Conservation (phyloP, 1,284 basidiomycete species). For the Salmacisia buchloeana region DNA sequence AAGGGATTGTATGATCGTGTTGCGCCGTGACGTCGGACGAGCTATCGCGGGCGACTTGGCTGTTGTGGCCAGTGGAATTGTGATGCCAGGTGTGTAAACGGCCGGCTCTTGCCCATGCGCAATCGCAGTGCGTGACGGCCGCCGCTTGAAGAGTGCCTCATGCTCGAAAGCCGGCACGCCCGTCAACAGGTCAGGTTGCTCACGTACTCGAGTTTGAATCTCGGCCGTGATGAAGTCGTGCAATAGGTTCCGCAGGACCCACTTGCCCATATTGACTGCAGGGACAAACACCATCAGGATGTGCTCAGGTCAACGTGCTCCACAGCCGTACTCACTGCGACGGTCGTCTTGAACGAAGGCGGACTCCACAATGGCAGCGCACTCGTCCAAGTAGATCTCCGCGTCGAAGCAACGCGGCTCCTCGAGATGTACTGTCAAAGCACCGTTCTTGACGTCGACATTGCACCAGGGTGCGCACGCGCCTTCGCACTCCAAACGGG, state of each 20-base stretch:
- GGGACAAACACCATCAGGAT: background rate
- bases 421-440: conserved; percentile 78
- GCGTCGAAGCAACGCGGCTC: conserved; percentile 80
- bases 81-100: conserved; percentile 12
- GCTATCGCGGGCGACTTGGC: conserved; percentile 24
- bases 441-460: conserved; percentile 82
- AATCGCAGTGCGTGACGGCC: background rate
- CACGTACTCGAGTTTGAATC: background rate
- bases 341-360: conserved; percentile 64
- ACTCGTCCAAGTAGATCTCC: conserved; percentile 88
- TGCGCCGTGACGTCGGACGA: conserved; percentile 27
- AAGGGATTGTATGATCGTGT: background rate
- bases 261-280: conserved; percentile 38
- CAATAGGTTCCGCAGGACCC: conserved; percentile 48
- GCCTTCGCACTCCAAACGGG: conserved; percentile 85
- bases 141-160: background rate
- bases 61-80: conserved; percentile 49
- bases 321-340: conserved; percentile 15
- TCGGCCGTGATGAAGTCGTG: conserved; percentile 40
- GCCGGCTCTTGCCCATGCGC: conserved; percentile 5
- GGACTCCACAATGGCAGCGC: conserved; percentile 48
- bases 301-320: background rate
- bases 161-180: conserved; percentile 3
- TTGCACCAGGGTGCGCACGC: conserved; percentile 77
- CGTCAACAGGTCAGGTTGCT: background rate